Percentiles rank a stretch among this genome's conserved stretches.
phyloP scores from a whole-genome alignment of 495 filamentous ascomycete genomes.

The Penicillium alfredii region DNA sequence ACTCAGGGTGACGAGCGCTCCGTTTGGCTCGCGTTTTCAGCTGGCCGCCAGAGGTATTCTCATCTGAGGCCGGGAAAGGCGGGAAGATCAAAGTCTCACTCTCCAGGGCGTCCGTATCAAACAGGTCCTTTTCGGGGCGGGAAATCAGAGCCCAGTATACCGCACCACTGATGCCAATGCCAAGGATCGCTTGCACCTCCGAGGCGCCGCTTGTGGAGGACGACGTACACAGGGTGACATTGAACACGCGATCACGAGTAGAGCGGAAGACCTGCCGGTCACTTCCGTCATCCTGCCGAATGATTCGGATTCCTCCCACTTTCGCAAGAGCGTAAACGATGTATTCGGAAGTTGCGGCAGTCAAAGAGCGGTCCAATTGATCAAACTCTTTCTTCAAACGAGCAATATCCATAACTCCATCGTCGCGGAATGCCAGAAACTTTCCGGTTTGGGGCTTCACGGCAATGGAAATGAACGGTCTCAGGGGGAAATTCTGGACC shows the following conservation, averaged over 20 bases:
- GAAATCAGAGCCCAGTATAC: slow-evolving; percentile 85
- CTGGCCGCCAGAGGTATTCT: slow-evolving; percentile 77
- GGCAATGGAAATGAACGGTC: slow-evolving; percentile 81
- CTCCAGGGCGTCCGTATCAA: slow-evolving; percentile 67
- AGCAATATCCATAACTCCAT: slow-evolving; percentile 79
- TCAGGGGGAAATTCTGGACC: slow-evolving; percentile 94
- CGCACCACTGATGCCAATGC: slow-evolving; percentile 85
- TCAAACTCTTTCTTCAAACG: slow-evolving; percentile 95
- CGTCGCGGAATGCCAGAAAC: slow-evolving; percentile 55
- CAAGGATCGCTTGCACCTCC: slow-evolving; percentile 72
- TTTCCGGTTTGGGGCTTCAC: slow-evolving; percentile 34
- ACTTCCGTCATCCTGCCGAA: slow-evolving; percentile 87
- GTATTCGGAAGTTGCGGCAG: slow-evolving; percentile 80
- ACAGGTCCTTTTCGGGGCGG: slow-evolving; percentile 62
- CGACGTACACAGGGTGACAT: slow-evolving; percentile 71
- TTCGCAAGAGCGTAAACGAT: slow-evolving; percentile 93
- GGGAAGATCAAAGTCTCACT: slow-evolving; percentile 76
- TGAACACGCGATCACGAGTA: slow-evolving; percentile 86
- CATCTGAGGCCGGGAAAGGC: slow-evolving; percentile 66
- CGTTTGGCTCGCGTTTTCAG: slow-evolving; percentile 91
- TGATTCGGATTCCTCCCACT: slow-evolving; percentile 82
- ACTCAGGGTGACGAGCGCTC: slow-evolving; percentile 80
- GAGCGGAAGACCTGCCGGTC: slow-evolving; percentile 84
- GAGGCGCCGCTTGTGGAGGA: slow-evolving; percentile 37
- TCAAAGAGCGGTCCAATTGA: slow-evolving; percentile 88